phyloP scores from a whole-genome alignment of 83 land plant species.

The Picea mariana region DNA sequence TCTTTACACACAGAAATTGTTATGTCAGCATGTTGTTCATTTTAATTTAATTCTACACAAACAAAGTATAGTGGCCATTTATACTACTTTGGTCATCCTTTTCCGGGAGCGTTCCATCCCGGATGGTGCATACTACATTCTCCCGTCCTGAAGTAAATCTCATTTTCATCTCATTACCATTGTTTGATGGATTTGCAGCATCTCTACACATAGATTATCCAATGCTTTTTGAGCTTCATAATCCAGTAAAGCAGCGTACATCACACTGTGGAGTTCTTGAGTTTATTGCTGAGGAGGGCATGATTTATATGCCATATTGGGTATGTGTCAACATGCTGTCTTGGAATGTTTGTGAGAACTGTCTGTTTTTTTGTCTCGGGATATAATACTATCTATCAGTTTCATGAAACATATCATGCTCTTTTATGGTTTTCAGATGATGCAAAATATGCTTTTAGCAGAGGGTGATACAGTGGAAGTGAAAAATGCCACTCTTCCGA shows the following conservation, averaged over 20 bases:
- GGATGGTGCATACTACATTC: no score
- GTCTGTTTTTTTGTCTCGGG: neutral
- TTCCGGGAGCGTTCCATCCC: no score
- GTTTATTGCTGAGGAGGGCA: slow-evolving; percentile 99
- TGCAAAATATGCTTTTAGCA: slow-evolving; percentile 74
- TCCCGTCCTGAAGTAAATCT: no score
- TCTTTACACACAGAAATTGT: no score
- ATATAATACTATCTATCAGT: neutral
- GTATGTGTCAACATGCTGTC: slow-evolving; percentile 35
- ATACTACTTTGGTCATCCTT: no score
- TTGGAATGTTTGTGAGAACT: neutral
- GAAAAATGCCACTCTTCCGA: slow-evolving; percentile 75
- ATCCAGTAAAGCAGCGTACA: slow-evolving; percentile 63
- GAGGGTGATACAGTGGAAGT: slow-evolving; percentile 85
- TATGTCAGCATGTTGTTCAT: no score
- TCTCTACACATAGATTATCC: slow-evolving; percentile 97
- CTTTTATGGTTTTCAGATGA: slow-evolving; percentile 54
- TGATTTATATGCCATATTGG: slow-evolving; percentile 99
- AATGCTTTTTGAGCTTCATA: slow-evolving; percentile 93
- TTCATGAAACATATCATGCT: neutral
- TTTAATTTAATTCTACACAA: no score
- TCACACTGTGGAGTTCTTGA: slow-evolving; percentile 99
- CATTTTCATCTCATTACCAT: no score
- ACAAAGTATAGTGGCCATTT: neutral
- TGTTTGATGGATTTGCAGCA: slow-evolving; percentile 41